These are phyloP conservation scores for Phanerodontia chrysosporium DNA, from an alignment of 768 basidiomycete species.

Conservation along the genomic window DNA sequence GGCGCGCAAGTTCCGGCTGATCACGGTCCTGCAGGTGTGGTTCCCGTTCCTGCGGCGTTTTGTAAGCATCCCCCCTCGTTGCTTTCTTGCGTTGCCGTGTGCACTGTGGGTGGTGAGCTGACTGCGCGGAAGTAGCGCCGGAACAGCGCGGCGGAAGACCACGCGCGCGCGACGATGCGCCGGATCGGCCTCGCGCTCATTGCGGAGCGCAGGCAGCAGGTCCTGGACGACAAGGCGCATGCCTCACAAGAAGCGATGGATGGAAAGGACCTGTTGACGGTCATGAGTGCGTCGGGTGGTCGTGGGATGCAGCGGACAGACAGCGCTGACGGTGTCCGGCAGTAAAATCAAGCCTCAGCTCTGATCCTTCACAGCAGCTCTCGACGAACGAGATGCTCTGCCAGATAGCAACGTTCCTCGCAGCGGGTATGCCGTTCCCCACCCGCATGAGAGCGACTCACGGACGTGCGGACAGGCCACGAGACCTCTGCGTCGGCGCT, in stretches of 20 bases:
- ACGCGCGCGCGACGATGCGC: conserved; percentile 43
- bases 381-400: conserved; percentile 52
- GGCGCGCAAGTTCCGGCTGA: conserved; percentile 46
- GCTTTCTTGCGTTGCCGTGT: not conserved
- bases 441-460: not conserved
- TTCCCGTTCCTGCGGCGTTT: conserved; percentile 51
- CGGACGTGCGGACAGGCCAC: too few species aligned
- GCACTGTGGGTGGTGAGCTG: not conserved
- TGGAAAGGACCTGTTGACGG: conserved; percentile 52
- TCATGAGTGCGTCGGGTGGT: conserved; percentile 16
- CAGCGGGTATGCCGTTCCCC: conserved; percentile 29
- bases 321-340: not conserved
- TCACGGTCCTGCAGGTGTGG: conserved; percentile 53
- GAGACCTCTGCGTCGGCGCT: conserved; percentile 58
- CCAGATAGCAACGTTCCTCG: conserved; percentile 62
- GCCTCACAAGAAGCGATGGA: conserved; percentile 8
- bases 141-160: conserved; percentile 38
- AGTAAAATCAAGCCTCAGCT: conserved; percentile 36
- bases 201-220: conserved; percentile 40
- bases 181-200: conserved; percentile 53
- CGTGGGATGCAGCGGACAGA: not conserved
- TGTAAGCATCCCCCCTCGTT: conserved; percentile 27
- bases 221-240: conserved; percentile 26
- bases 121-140: conserved; percentile 32
- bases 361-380: conserved; percentile 43